A percentile compares a stretch with the other conserved stretches of the same genome.
These are phyloP conservation scores for Ceratocystiopsis sp. DNA, from an alignment of 2,329 filamentous ascomycete species.

Conservation along the genomic window DNA sequence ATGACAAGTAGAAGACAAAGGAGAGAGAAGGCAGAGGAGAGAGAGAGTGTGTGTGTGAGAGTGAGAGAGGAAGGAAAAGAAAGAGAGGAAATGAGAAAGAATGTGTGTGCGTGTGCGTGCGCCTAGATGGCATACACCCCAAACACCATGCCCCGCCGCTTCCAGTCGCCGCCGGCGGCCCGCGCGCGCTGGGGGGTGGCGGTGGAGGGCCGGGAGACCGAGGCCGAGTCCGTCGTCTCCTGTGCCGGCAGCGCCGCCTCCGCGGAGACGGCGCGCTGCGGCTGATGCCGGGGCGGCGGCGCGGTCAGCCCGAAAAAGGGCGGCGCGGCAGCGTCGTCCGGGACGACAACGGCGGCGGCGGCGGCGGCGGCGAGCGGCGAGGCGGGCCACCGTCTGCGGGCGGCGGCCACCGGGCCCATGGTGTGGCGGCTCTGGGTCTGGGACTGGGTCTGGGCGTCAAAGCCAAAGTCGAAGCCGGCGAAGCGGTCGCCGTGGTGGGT, in stretches of 20 bases:
- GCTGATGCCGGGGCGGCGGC: conserved; percentile 7
- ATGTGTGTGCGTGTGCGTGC: not conserved
- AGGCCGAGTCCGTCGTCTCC: too few species aligned
- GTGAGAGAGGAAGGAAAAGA: not conserved
- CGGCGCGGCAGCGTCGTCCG: too few species aligned
- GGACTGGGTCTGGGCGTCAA: conserved; percentile 8
- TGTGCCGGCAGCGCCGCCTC: too few species aligned
- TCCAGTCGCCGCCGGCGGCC: conserved; percentile 21
- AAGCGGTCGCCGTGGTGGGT: too few species aligned
- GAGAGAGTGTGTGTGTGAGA: not conserved
- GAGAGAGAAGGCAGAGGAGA: not conserved
- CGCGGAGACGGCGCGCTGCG: conserved; percentile 4
- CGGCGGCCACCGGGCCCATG: too few species aligned
- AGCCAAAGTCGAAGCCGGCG: conserved; percentile 18
- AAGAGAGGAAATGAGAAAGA: not conserved
- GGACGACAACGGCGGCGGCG: conserved; percentile 2
- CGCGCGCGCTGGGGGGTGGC: too few species aligned
- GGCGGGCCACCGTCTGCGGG: too few species aligned
- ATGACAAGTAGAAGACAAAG: conserved; percentile 1
- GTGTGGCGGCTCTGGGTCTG: too few species aligned
- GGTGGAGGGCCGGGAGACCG: too few species aligned
- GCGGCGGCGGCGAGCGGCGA: too few species aligned
- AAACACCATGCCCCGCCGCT: conserved; percentile 20
- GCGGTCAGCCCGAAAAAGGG: conserved; percentile 8
- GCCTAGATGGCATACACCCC: conserved; percentile 13